Conservation (phyloP, 352 stramenopile genomes). For the Pythium rishiriense region DNA sequence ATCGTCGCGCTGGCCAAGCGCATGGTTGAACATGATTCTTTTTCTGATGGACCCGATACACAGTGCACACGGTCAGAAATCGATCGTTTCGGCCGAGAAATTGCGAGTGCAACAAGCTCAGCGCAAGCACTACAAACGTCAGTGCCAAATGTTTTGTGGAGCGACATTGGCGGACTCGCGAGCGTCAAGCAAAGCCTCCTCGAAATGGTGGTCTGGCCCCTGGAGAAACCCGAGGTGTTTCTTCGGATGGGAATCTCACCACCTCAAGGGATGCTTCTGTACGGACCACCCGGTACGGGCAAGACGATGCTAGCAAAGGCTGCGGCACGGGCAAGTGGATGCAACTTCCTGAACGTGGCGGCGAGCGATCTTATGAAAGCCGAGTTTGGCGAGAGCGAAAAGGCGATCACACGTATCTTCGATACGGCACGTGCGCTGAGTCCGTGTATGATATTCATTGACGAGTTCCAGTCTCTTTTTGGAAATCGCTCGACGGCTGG, state of each 20-base stretch:
- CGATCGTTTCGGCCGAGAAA: slow-evolving; percentile 42
- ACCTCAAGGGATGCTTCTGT: slow-evolving; percentile 72
- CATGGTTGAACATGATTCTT: slow-evolving; percentile 22
- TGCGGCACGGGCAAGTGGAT: slow-evolving; percentile 69
- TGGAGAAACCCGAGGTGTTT: slow-evolving; percentile 82
- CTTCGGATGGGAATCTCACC: slow-evolving; percentile 78
- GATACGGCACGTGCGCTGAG: slow-evolving; percentile 68
- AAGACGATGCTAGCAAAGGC: slow-evolving; percentile 89
- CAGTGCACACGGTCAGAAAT: slow-evolving; percentile 43
- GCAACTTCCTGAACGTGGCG: slow-evolving; percentile 80
- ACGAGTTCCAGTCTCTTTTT: slow-evolving; percentile 89
- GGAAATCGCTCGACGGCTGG: slow-evolving; percentile 73
- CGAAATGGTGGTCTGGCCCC: slow-evolving; percentile 87
- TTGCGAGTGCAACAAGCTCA: slow-evolving; percentile 39
- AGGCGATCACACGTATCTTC: slow-evolving; percentile 72
- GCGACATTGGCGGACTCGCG: slow-evolving; percentile 72
- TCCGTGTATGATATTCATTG: slow-evolving; percentile 87
- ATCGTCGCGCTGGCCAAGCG: slow-evolving; percentile 56
- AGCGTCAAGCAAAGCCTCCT: slow-evolving; percentile 73
- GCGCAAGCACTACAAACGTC: slow-evolving; percentile 42
- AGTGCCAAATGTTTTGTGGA: slow-evolving; percentile 66
- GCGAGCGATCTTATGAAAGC: slow-evolving; percentile 80
- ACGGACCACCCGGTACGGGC: slow-evolving; percentile 79
- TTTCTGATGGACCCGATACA: neutral
- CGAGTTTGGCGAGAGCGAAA: slow-evolving; percentile 85